Evolutionary conservation across 1,139 yeast genomes (phyloP).

Genomic region (Yamadazyma epiphylla): DNA sequence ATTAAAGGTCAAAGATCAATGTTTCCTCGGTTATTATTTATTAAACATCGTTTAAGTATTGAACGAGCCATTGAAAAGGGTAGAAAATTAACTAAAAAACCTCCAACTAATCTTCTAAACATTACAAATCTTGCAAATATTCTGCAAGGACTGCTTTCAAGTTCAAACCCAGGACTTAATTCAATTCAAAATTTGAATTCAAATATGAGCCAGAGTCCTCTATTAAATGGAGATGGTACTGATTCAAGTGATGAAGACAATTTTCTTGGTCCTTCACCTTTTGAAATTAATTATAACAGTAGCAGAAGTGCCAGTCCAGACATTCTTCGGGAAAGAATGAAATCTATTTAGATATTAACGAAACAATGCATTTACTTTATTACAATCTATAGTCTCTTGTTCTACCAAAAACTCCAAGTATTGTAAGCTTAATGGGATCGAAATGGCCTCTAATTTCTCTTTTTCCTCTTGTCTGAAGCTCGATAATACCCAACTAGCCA

Average conservation of each 20-base stretch:
- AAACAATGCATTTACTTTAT: constrained; percentile 18
- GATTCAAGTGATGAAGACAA: constrained; percentile 18
- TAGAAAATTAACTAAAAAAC: constrained; percentile 19
- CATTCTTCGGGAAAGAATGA: too few species aligned
- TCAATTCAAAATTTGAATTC: constrained; percentile 11
- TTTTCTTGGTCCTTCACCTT: constrained; percentile 8
- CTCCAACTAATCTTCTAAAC: constrained; percentile 4
- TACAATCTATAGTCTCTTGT: constrained; percentile 16
- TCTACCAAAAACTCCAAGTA: constrained; percentile 18
- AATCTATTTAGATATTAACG: too few species aligned
- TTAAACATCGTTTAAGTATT: constrained; percentile 57
- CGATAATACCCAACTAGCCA: constrained; percentile 41
- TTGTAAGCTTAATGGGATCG: constrained; percentile 15
- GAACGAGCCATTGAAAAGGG: constrained; percentile 65
- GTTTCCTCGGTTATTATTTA: constrained; percentile 63
- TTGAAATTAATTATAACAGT: constrained; percentile 5
- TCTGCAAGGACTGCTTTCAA: constrained; percentile 2
- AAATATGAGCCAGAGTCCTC: constrained; percentile 2
- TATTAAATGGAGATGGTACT: constrained; percentile 6
- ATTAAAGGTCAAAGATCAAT: constrained; percentile 62
- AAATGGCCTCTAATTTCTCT: constrained; percentile 12
- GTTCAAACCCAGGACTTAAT: constrained; percentile 3
- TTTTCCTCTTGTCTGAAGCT: constrained; percentile 19
- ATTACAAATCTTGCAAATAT: too few species aligned
- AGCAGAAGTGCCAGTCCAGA: constrained; percentile 16